A percentile compares a stretch with the other conserved stretches of the same genome.
Conservation (phyloP, 1,139 yeast species). For the Hemisphaericaspora lyxosophila region DNA sequence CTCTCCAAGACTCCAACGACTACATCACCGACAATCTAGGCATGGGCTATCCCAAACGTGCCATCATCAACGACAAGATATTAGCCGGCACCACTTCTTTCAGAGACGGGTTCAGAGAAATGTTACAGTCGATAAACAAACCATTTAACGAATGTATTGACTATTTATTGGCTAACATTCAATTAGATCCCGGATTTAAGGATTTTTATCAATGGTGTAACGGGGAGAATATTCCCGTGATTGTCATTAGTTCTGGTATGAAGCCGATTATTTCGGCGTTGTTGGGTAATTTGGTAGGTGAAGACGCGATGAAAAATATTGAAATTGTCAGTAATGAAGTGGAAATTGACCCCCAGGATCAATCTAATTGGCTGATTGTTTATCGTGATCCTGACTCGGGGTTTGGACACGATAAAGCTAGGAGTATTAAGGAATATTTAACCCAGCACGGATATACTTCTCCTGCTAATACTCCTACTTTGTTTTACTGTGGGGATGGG, state of each 20-base stretch:
- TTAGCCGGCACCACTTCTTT: constrained; percentile 68
- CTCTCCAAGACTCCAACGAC: constrained; percentile 88
- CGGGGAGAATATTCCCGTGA: constrained; percentile 67
- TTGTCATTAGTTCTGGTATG: constrained; percentile 90
- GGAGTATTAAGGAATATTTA: constrained; percentile 70
- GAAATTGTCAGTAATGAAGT: constrained; percentile 85
- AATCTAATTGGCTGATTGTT: constrained; percentile 71
- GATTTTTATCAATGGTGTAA: constrained; percentile 79
- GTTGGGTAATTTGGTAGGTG: constrained; percentile 71
- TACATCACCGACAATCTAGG: constrained; percentile 86
- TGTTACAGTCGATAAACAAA: constrained; percentile 75
- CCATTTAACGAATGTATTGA: constrained; percentile 86
- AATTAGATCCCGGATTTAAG: constrained; percentile 88
- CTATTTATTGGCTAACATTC: constrained; percentile 54
- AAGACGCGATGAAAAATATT: constrained; percentile 67
- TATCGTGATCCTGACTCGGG: constrained; percentile 77
- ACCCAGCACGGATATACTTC: constrained; percentile 37
- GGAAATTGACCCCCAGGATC: constrained; percentile 44
- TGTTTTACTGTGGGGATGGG: constrained; percentile 96
- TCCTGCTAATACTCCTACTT: constrained; percentile 41
- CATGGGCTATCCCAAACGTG: constrained; percentile 71
- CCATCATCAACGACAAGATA: constrained; percentile 67
- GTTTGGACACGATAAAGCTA: constrained; percentile 94
- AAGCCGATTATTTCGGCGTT: constrained; percentile 82
- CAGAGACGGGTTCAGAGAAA: constrained; percentile 77